Conservation (phyloP, 345 rosid species). For the Melastoma malabathricum region DNA sequence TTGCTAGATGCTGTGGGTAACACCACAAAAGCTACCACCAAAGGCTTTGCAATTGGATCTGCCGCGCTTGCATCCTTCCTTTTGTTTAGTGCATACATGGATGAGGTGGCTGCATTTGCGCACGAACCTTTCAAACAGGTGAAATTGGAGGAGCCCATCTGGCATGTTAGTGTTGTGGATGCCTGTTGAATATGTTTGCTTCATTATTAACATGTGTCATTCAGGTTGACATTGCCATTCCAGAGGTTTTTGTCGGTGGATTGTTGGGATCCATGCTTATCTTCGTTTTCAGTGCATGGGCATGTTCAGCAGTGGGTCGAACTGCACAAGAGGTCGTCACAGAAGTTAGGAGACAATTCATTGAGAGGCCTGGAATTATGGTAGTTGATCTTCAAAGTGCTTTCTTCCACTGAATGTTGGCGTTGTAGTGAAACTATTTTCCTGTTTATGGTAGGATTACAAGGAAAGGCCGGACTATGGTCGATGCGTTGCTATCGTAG, state of each 20-base stretch:
- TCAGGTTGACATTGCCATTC: conserved; percentile 97
- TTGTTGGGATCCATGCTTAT: conserved; percentile 95
- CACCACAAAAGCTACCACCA: conserved; percentile 97
- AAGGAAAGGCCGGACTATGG: conserved; percentile 97
- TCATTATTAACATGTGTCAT: conserved; percentile 1
- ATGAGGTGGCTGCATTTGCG: conserved; percentile 89
- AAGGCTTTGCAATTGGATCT: conserved; percentile 99
- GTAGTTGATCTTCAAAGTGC: conserved; percentile 24
- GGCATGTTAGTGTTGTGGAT: not conserved
- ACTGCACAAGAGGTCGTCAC: conserved; percentile 99
- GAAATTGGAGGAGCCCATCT: not conserved
- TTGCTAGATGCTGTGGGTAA: conserved; percentile 99
- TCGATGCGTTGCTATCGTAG: conserved; percentile 97
- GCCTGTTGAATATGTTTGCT: not conserved
- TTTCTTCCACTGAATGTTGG: conserved; percentile 2
- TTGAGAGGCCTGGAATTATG: conserved; percentile 99
- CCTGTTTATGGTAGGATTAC: conserved; percentile 43
- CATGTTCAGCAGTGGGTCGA: conserved; percentile 92
- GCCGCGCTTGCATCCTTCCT: conserved; percentile 99
- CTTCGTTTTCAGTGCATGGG: conserved; percentile 90
- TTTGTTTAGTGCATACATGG: conserved; percentile 98
- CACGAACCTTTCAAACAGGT: conserved; percentile 72
- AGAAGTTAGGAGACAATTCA: conserved; percentile 96
- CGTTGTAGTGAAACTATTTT: conserved; percentile 3
- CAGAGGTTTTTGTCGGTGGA: conserved; percentile 92